Evolutionary conservation across 768 basidiomycete genomes (phyloP).

Genomic region (Boletus rufocinnamomeus): DNA sequence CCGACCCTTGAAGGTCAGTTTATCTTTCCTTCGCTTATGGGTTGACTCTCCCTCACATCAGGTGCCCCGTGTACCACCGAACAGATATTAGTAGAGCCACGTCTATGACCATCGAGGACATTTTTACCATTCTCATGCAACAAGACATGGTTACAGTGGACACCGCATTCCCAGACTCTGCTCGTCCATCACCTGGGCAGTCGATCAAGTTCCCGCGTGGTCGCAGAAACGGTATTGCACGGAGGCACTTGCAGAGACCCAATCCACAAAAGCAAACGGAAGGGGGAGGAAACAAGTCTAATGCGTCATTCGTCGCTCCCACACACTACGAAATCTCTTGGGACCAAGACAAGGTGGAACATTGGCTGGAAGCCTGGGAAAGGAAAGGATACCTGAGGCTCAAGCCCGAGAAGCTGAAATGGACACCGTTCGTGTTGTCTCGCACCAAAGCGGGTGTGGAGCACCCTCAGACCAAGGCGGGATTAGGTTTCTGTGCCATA

Average conservation of each 20-base stretch:
- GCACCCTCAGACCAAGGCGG: slow-evolving; percentile 24
- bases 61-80: slow-evolving; percentile 21
- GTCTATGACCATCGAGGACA: slow-evolving; percentile 90
- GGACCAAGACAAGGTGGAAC: slow-evolving; percentile 65
- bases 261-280: slow-evolving; percentile 47
- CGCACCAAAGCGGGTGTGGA: slow-evolving; percentile 39
- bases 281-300: slow-evolving; percentile 38
- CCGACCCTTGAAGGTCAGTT: slow-evolving; percentile 74
- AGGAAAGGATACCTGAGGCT: slow-evolving; percentile 75
- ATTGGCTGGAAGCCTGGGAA: slow-evolving; percentile 70
- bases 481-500: slow-evolving; percentile 16
- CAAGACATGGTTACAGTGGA: slow-evolving; percentile 72
- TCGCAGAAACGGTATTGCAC: slow-evolving; percentile 62
- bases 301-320: slow-evolving; percentile 62
- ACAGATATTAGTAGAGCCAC: slow-evolving; percentile 84
- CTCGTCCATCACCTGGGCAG: slow-evolving; percentile 73
- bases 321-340: slow-evolving; percentile 74
- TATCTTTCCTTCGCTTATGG: slow-evolving; percentile 11
- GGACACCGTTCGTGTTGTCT: slow-evolving; percentile 88
- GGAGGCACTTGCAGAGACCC: slow-evolving; percentile 60
- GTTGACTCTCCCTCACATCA: slow-evolving; percentile 20
- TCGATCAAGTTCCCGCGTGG: slow-evolving; percentile 74
- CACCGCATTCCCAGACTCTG: slow-evolving; percentile 47
- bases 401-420: slow-evolving; percentile 84
- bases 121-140: slow-evolving; percentile 69